Percentiles rank a stretch among this genome's conserved stretches.
These are phyloP conservation scores for Fusarium sp. DNA, from an alignment of 2,329 filamentous ascomycete genomes.

Conservation along the genomic window DNA sequence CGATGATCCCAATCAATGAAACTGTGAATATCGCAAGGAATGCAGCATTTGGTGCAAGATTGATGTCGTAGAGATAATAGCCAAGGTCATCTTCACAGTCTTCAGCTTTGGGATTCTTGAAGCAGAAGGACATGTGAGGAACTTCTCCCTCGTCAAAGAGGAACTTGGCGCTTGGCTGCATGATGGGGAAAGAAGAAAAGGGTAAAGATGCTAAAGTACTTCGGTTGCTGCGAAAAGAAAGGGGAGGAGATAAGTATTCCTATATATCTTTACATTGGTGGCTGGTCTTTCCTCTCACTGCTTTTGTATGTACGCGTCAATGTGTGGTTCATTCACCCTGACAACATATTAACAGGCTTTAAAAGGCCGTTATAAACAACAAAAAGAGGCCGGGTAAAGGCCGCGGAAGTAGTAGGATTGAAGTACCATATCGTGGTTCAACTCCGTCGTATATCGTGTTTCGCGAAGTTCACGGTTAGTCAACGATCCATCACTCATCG, in stretches of 20 bases:
- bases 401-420: not conserved
- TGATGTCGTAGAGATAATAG: conserved; percentile 65
- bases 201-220: not conserved
- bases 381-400: not conserved
- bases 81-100: conserved; percentile 50
- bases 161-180: conserved; percentile 33
- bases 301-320: not conserved
- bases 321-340: not conserved
- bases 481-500: not conserved
- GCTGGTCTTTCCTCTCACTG: too few species aligned
- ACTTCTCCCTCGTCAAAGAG: conserved; percentile 39
- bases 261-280: not conserved
- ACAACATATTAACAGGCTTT: not conserved
- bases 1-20: conserved; percentile 57
- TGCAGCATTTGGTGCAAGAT: conserved; percentile 63
- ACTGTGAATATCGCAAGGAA: conserved; percentile 64
- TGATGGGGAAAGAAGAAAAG: not conserved
- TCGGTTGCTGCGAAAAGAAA: not conserved
- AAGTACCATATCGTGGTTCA: not conserved
- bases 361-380: not conserved
- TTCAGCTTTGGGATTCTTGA: conserved; percentile 42
- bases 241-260: not conserved
- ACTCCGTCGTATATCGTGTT: conserved; percentile 11
- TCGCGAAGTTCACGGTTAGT: not conserved
- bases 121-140: conserved; percentile 43